phyloP scores from a whole-genome alignment of 2,329 filamentous ascomycete genomes.

The Huntiella savannae region DNA sequence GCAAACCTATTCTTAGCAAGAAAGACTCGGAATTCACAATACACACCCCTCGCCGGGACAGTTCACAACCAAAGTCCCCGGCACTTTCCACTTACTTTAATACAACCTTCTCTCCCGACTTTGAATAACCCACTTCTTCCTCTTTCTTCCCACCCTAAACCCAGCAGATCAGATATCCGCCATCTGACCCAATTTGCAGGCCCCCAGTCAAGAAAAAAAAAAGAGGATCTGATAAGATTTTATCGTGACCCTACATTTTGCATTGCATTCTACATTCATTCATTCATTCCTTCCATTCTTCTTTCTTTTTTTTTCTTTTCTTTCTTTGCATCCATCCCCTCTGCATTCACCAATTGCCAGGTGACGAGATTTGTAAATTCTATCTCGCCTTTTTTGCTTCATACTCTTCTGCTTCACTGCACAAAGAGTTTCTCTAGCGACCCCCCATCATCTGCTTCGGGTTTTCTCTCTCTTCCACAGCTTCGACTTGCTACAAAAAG shows the following conservation, averaged over 20 bases:
- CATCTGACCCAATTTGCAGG: neutral
- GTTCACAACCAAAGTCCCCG: too few relatives aligned
- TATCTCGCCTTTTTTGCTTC: neutral
- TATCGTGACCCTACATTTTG: neutral
- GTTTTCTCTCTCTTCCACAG: neutral
- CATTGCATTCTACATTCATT: neutral
- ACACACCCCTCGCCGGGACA: too few relatives aligned
- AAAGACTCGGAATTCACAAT: too few relatives aligned
- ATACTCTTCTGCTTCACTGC: too few relatives aligned
- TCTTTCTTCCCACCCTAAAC: neutral
- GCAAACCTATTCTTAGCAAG: too few relatives aligned
- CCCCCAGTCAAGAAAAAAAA: neutral
- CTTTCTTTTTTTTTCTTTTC: neutral
- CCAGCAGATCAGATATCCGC: slow-evolving; percentile 1
- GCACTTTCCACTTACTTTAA: too few relatives aligned
- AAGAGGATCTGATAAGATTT: slow-evolving; percentile 3
- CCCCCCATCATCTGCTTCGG: neutral
- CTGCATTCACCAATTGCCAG: neutral
- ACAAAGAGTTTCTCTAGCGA: too few relatives aligned
- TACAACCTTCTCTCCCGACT: too few relatives aligned
- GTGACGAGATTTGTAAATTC: neutral
- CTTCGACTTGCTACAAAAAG: slow-evolving; percentile 4
- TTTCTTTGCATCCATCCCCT: neutral
- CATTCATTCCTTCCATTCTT: slow-evolving; percentile 2
- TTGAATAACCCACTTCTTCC: neutral